Conservation (phyloP, 306 rosid species). For the Pueraria montana region DNA sequence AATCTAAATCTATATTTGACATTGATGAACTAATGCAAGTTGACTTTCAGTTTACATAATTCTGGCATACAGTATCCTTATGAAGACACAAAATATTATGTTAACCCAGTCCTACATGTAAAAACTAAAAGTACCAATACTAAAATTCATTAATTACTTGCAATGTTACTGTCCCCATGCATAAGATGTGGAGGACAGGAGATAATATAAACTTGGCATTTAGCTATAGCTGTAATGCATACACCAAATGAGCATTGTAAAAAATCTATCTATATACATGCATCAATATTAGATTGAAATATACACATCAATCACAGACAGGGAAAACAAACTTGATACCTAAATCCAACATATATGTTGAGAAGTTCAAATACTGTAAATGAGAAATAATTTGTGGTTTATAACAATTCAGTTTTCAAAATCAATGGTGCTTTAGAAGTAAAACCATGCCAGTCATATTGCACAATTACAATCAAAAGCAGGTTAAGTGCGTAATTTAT, state of each 20-base stretch:
- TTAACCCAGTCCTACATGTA: background rate
- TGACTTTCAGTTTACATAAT: background rate
- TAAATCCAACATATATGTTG: constrained; percentile 14
- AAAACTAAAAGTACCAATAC: constrained; percentile 14
- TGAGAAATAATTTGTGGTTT: constrained; percentile 18
- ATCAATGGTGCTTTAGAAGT: constrained; percentile 9
- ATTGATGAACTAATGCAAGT: constrained; percentile 1
- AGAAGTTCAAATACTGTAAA: constrained; percentile 20
- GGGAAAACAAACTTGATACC: constrained; percentile 16
- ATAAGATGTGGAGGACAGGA: background rate
- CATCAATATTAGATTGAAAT: constrained; percentile 18
- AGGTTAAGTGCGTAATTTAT: constrained; percentile 25
- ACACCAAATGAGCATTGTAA: background rate
- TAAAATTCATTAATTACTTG: constrained; percentile 19
- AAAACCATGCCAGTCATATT: constrained; percentile 10
- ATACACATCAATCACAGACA: background rate
- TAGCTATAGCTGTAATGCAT: background rate
- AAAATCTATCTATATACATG: background rate
- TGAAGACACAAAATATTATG: background rate
- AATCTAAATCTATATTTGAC: background rate
- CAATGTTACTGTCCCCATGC: constrained; percentile 24
- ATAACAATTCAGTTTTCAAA: background rate
- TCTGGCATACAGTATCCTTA: background rate
- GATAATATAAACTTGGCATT: background rate
- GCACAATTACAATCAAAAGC: constrained; percentile 33